Evolutionary conservation across 768 basidiomycete genomes (phyloP), one percentile per base, ranked within the genome.

Genomic region (Russula abietina): DNA sequence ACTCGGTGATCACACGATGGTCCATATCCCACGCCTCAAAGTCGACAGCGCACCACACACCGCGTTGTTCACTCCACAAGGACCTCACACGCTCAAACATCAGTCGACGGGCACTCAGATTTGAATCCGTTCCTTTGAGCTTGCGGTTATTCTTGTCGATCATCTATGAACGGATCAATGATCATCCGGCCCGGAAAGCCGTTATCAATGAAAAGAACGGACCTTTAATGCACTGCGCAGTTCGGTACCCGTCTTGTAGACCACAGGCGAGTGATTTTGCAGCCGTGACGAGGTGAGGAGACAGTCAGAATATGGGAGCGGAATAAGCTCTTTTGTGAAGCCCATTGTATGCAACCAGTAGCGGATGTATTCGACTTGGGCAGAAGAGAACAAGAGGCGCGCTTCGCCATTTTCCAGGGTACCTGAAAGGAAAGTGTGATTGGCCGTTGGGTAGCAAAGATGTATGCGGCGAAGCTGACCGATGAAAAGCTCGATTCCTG

Each of bases 11-110:
- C 24, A 86, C 65, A 1, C 75, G 81, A 69, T 91, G 88, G 48
- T 91, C 88, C 46, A 73, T 73, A 70, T 94, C 92, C 90, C 90
- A 93, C 19, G 81, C 83, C 73, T 93, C 92, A 65, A 93, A 86
- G 71, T 93, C 92, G 55, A 93, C 73, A 17, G 90, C 83, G 69
- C 82, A 82, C 88, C 89, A 93, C 4, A 82, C 80, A 46, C 89
- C 91, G 28, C 72, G 78, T 70, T 85, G 83, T 62, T 79, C 79
- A 0, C 75, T 73, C 85, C 86, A 92, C 57, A 84, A 76, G 3
- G 78, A 71, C 19, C 90, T 84, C 28, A 85, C 80, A 6, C 80
- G 81, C 70, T 92, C 89, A 70, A 93, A 93, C 16, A 77, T 69
- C 57, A 82, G 74, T 10, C 89, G 83, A 14, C 87, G 80, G 26